Percentiles rank a stretch among this genome's conserved stretches.
phyloP scores from a whole-genome alignment of 495 filamentous ascomycete species.

The Aspergillus steynii region DNA sequence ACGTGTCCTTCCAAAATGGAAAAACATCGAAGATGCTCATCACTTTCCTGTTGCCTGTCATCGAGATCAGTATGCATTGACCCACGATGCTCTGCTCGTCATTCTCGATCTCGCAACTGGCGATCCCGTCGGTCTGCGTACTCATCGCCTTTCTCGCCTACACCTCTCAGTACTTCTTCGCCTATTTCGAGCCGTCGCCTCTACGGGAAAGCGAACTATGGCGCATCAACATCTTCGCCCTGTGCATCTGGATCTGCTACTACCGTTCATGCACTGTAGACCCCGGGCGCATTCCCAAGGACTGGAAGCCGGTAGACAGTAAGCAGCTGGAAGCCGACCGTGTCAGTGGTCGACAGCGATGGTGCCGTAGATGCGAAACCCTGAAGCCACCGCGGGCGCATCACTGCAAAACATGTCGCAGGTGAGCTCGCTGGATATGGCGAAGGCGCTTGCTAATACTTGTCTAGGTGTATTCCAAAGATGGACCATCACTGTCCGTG shows the following conservation, averaged over 20 bases:
- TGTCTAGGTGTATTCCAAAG: conserved; percentile 76
- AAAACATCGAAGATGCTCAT: neutral
- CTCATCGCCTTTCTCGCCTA: conserved; percentile 82
- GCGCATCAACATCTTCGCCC: conserved; percentile 73
- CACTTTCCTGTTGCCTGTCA: neutral
- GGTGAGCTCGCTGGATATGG: conserved; percentile 38
- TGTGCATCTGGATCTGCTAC: conserved; percentile 79
- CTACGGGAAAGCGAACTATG: conserved; percentile 59
- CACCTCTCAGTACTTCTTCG: conserved; percentile 79
- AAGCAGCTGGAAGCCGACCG: conserved; percentile 30
- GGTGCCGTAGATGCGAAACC: conserved; percentile 85
- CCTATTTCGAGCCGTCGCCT: conserved; percentile 67
- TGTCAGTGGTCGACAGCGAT: conserved; percentile 47
- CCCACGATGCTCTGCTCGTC: conserved; percentile 20
- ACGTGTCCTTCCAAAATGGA: neutral
- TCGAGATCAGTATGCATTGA: neutral
- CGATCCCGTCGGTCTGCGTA: conserved; percentile 62
- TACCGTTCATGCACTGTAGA: conserved; percentile 72
- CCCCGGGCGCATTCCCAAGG: conserved; percentile 58
- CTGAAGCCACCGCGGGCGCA: conserved; percentile 86
- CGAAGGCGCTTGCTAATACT: neutral
- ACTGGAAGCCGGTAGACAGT: conserved; percentile 25
- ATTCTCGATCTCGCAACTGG: conserved; percentile 41
- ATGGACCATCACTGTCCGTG: conserved; percentile 99
- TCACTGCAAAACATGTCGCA: conserved; percentile 85